These are phyloP conservation scores for Colletotrichum lupini DNA, from an alignment of 2,329 filamentous ascomycete species.

Conservation along the genomic window DNA sequence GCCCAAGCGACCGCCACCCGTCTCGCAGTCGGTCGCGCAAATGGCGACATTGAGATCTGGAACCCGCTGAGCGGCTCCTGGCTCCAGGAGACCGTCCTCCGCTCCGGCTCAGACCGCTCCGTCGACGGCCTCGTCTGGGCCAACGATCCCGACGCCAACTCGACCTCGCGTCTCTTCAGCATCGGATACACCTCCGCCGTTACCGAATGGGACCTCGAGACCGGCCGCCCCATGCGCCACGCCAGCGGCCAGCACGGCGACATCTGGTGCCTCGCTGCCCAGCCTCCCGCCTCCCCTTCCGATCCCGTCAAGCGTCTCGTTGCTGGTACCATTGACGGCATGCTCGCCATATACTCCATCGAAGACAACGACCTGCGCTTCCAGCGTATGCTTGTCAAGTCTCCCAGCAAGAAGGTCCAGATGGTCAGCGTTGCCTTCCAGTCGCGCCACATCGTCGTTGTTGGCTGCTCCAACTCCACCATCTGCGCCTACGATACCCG, in stretches of 20 bases:
- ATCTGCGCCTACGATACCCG: slow-evolving; percentile 91
- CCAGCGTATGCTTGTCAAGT: slow-evolving; percentile 78
- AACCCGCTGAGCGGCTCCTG: slow-evolving; percentile 85
- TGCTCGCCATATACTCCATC: slow-evolving; percentile 87
- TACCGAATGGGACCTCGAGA: slow-evolving; percentile 93
- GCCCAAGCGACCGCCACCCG: slow-evolving; percentile 69
- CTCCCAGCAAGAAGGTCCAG: slow-evolving; percentile 84
- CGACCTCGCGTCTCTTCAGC: slow-evolving; percentile 85
- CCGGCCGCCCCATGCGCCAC: slow-evolving; percentile 80
- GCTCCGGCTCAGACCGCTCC: slow-evolving; percentile 84
- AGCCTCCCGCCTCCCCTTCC: slow-evolving; percentile 63
- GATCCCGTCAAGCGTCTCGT: slow-evolving; percentile 72
- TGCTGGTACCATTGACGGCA: slow-evolving; percentile 90
- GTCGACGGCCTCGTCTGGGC: slow-evolving; percentile 94
- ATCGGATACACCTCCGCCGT: slow-evolving; percentile 93
- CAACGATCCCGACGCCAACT: slow-evolving; percentile 80
- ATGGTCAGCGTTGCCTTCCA: slow-evolving; percentile 94
- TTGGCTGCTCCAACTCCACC: slow-evolving; percentile 96
- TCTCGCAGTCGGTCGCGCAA: slow-evolving; percentile 89
- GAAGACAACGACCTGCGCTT: slow-evolving; percentile 87
- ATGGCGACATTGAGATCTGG: slow-evolving; percentile 98
- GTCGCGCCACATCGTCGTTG: slow-evolving; percentile 82
- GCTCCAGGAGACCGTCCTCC: slow-evolving; percentile 89
- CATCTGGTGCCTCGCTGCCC: slow-evolving; percentile 94
- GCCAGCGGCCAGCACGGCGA: slow-evolving; percentile 94